A percentile compares a stretch with the other conserved stretches of the same genome.
Conservation (phyloP, 2,329 filamentous ascomycete species). For the Cryphonectria radicalis region DNA sequence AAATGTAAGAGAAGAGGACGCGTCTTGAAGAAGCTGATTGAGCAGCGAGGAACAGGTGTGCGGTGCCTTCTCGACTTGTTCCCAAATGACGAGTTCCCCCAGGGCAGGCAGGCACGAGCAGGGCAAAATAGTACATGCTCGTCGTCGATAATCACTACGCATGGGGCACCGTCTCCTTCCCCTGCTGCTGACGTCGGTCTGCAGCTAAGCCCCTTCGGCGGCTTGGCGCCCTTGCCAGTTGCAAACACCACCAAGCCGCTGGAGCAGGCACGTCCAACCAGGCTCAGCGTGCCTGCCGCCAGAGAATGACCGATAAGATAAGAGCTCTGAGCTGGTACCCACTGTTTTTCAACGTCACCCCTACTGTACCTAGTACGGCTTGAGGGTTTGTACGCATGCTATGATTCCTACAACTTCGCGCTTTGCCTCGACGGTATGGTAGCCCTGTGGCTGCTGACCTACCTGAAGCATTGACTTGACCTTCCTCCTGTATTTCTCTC, state of each 20-base stretch:
- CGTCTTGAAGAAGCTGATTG: neutral
- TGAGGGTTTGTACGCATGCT: neutral
- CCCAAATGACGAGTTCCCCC: too few relatives aligned
- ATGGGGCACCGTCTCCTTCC: neutral
- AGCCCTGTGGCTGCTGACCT: neutral
- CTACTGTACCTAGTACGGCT: neutral
- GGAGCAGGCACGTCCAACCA: neutral
- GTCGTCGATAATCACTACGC: neutral
- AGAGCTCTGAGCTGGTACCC: neutral
- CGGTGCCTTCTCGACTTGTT: neutral
- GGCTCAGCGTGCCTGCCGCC: neutral
- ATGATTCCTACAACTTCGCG: neutral
- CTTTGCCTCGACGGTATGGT: neutral
- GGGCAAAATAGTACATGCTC: too few relatives aligned
- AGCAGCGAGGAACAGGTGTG: neutral
- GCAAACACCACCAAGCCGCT: neutral
- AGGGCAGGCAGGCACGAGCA: neutral
- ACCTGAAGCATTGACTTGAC: neutral
- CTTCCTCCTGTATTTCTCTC: neutral
- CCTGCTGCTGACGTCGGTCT: constrained; percentile 2
- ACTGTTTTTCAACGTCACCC: neutral
- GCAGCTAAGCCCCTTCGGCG: neutral
- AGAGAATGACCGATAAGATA: constrained; percentile 6
- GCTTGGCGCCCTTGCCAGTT: neutral
- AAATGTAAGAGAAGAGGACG: neutral